A percentile compares a stretch with the other conserved stretches of the same genome.
phyloP scores from a whole-genome alignment of 2,329 filamentous ascomycete species.

The Plectosphaerella plurivora region DNA sequence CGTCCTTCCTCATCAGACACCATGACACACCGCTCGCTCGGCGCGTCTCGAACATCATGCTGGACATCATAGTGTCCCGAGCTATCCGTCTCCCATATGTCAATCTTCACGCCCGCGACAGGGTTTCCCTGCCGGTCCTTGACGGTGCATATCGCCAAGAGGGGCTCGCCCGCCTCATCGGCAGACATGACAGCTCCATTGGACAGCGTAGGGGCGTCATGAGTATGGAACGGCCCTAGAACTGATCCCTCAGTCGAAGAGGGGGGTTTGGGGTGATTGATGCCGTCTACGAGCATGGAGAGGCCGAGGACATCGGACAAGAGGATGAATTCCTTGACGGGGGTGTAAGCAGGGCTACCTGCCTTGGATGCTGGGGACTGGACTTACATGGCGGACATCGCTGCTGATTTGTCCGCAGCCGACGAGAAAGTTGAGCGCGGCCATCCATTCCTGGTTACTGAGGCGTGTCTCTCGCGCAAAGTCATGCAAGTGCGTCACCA shows the following conservation, averaged over 20 bases:
- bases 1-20: conserved; percentile 18
- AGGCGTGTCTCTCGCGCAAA: conserved; percentile 72
- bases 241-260: conserved; percentile 69
- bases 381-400: conserved; percentile 59
- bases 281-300: conserved; percentile 69
- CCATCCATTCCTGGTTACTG: conserved; percentile 70
- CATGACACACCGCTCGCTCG: conserved; percentile 48
- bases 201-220: conserved; percentile 53
- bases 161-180: conserved; percentile 60
- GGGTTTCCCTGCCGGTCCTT: conserved; percentile 57
- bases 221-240: conserved; percentile 76
- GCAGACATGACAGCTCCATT: conserved; percentile 57
- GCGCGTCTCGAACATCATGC: conserved; percentile 48
- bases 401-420: conserved; percentile 63
- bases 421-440: conserved; percentile 64
- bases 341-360: too few relatives aligned
- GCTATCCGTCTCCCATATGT: conserved; percentile 77
- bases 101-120: conserved; percentile 59
- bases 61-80: conserved; percentile 75
- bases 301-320: conserved; percentile 72
- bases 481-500: conserved; percentile 71
- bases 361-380: conserved; percentile 17
- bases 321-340: conserved; percentile 63
- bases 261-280: conserved; percentile 70
- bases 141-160: conserved; percentile 64